These are phyloP conservation scores for Boletus reticuloceps DNA, from an alignment of 768 basidiomycete genomes.

Conservation along the genomic window DNA sequence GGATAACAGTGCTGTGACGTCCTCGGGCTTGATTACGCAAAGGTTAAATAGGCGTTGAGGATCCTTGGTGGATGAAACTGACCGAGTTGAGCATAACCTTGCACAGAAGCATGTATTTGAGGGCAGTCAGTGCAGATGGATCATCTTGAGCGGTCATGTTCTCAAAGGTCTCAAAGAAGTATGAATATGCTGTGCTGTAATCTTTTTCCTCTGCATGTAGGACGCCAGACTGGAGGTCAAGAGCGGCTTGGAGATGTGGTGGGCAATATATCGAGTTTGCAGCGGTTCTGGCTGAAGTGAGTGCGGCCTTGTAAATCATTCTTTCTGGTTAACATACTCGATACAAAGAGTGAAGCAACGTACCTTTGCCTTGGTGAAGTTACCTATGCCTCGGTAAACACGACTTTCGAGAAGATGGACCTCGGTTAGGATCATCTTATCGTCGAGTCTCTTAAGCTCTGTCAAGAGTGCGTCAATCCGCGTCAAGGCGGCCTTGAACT, in stretches of 20 bases:
- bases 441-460: constrained; percentile 90
- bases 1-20: constrained; percentile 81
- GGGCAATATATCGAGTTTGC: constrained; percentile 96
- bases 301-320: constrained; percentile 54
- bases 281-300: constrained; percentile 89
- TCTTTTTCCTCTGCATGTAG: constrained; percentile 97
- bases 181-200: constrained; percentile 94
- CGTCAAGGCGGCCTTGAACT: constrained; percentile 74
- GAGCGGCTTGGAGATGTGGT: constrained; percentile 56
- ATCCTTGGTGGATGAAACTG: constrained; percentile 26
- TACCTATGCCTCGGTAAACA: constrained; percentile 86
- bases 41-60: neutral
- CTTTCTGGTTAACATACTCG: neutral
- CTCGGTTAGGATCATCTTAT: constrained; percentile 97
- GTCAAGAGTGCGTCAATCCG: constrained; percentile 86
- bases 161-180: constrained; percentile 97
- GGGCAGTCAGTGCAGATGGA: constrained; percentile 68
- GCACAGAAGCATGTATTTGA: constrained; percentile 98
- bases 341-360: constrained; percentile 8
- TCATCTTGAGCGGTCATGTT: constrained; percentile 78
- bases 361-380: constrained; percentile 88
- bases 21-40: constrained; percentile 67
- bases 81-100: constrained; percentile 98
- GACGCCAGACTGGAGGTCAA: constrained; percentile 73
- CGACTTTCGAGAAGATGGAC: constrained; percentile 92